Conservation (phyloP, 129 eudicot genomes). For the Escallonia rubra region DNA sequence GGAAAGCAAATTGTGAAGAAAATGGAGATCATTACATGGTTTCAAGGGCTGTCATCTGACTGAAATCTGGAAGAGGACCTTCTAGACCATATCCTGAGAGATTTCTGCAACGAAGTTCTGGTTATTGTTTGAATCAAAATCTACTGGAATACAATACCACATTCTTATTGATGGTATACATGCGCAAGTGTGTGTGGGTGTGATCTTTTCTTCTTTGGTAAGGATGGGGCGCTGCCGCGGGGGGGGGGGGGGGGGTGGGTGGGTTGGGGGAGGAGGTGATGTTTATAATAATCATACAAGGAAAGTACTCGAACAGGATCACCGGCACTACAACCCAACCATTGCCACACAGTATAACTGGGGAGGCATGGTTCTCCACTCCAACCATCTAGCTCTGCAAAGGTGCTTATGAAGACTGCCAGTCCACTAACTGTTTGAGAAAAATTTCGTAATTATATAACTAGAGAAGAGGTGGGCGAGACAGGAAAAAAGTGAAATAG, state of each 20-base stretch:
- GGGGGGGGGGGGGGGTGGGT: too few species aligned
- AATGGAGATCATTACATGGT: constrained; percentile 4
- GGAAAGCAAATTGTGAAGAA: too few species aligned
- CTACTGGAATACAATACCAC: too few species aligned
- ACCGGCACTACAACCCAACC: constrained; percentile 9
- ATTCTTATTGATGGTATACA: too few species aligned
- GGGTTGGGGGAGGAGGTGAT: too few species aligned
- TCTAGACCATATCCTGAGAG: constrained; percentile 12
- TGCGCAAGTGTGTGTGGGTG: too few species aligned
- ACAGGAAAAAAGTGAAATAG: not conserved
- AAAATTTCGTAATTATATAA: too few species aligned
- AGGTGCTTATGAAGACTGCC: constrained; percentile 1
- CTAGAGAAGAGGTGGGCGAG: not conserved
- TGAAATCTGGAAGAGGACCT: constrained; percentile 13
- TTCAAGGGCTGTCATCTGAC: constrained; percentile 15
- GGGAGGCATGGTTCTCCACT: constrained; percentile 21
- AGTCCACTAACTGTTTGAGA: constrained; percentile 4
- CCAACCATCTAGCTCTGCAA: constrained; percentile 15
- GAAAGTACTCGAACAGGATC: constrained; percentile 14
- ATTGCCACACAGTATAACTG: constrained; percentile 9
- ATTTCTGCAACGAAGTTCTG: not conserved
- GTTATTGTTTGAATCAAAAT: not conserved
- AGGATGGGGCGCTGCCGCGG: too few species aligned
- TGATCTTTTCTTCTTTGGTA: too few species aligned
- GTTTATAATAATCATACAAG: not conserved